These are phyloP conservation scores for Spergularia bocconei DNA, from an alignment of 148 eudicot species.

Conservation along the genomic window DNA sequence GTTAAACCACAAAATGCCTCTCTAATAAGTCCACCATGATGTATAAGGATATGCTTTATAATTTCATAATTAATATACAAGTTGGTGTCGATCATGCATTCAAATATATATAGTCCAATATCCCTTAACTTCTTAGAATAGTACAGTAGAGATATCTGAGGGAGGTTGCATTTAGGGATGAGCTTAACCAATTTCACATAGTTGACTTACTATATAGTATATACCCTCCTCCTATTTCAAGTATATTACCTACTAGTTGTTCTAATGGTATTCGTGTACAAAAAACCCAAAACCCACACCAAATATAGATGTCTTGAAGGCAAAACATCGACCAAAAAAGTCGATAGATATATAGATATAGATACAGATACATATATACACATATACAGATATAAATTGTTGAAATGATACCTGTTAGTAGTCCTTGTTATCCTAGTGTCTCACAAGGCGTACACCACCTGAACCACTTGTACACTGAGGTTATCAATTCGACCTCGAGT, in stretches of 20 bases:
- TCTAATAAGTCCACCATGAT: slow-evolving; percentile 6
- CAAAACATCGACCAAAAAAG: neutral
- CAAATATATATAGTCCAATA: neutral
- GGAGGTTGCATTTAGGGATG: slow-evolving; percentile 58
- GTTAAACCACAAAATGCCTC: neutral
- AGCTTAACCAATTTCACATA: slow-evolving; percentile 23
- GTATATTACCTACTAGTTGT: neutral
- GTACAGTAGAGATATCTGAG: slow-evolving; percentile 29
- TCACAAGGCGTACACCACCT: slow-evolving; percentile 23
- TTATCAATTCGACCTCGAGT: slow-evolving; percentile 17
- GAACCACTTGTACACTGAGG: slow-evolving; percentile 15
- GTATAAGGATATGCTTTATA: neutral
- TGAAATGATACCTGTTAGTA: slow-evolving; percentile 24
- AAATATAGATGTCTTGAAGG: neutral
- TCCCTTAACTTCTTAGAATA: neutral
- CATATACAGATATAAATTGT: neutral
- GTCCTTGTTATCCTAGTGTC: neutral
- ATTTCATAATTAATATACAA: neutral
- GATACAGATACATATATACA: neutral
- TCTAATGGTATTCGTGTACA: neutral
- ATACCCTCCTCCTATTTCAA: neutral
- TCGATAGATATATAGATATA: neutral
- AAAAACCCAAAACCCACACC: neutral
- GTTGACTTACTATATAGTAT: slow-evolving; percentile 40
- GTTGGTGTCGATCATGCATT: neutral